Conservation (phyloP, 2,329 filamentous ascomycete species). For the Onygenales sp. region DNA sequence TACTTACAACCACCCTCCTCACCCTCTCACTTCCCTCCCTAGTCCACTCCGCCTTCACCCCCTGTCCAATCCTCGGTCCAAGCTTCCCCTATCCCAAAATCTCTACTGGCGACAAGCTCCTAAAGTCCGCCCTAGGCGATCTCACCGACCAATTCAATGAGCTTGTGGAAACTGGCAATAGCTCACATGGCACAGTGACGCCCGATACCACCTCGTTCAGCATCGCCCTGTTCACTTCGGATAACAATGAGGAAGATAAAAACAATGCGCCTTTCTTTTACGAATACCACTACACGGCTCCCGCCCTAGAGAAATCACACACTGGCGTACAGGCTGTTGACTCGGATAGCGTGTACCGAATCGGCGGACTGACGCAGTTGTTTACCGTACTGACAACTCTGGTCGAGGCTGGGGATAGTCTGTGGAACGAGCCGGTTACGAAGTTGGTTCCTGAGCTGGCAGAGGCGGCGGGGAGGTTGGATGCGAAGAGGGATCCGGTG, state of each 20-base stretch:
- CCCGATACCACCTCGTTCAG: constrained; percentile 15
- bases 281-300: constrained; percentile 16
- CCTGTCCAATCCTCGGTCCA: constrained; percentile 16
- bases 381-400: constrained; percentile 30
- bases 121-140: constrained; percentile 7
- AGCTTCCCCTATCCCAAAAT: constrained; percentile 12
- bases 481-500: neutral
- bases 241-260: constrained; percentile 8
- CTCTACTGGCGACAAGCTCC: constrained; percentile 4
- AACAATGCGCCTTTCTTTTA: constrained; percentile 13
- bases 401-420: constrained; percentile 22
- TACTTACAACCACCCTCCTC: no score
- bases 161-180: neutral
- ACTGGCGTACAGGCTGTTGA: constrained; percentile 8
- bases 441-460: constrained; percentile 31
- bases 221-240: constrained; percentile 14
- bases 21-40: neutral
- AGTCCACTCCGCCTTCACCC: constrained; percentile 9
- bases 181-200: constrained; percentile 11
- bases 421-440: constrained; percentile 31
- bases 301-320: constrained; percentile 5
- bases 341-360: constrained; percentile 17
- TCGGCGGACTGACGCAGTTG: constrained; percentile 30
- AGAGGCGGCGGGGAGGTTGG: neutral
- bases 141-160: neutral